Percentiles rank a stretch among this genome's conserved stretches.
Evolutionary conservation across 2,329 filamentous ascomycete genomes (phyloP).

Genomic region (Colletotrichum destructivum): DNA sequence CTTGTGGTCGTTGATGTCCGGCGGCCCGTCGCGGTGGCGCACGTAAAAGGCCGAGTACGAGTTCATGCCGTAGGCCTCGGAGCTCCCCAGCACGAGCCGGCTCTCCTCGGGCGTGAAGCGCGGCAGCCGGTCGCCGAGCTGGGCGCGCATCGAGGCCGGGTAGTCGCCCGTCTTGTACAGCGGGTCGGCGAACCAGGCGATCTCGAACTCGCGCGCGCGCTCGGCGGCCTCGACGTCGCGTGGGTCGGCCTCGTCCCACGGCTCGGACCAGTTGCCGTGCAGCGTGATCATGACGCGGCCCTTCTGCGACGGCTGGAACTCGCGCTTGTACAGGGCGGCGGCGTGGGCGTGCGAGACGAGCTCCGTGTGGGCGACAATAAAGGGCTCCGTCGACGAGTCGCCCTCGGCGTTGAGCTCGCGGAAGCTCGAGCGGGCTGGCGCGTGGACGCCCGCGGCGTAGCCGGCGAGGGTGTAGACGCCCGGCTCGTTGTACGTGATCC

Average conservation of each 20-base stretch:
- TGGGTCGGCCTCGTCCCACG: conserved; percentile 54
- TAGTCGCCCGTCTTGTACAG: conserved; percentile 57
- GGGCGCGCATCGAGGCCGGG: conserved; percentile 56
- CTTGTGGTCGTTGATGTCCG: conserved; percentile 57
- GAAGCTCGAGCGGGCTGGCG: conserved; percentile 50
- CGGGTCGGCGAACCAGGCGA: conserved; percentile 59
- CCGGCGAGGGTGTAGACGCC: conserved; percentile 53
- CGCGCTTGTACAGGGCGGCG: conserved; percentile 55
- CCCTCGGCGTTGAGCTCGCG: conserved; percentile 51
- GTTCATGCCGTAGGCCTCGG: conserved; percentile 60
- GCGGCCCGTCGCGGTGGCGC: conserved; percentile 51
- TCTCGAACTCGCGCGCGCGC: conserved; percentile 58
- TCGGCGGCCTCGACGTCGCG: conserved; percentile 55
- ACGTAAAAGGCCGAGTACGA: conserved; percentile 59
- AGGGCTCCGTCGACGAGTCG: conserved; percentile 54
- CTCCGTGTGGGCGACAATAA: conserved; percentile 57
- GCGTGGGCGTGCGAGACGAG: conserved; percentile 56
- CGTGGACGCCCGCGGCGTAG: conserved; percentile 54
- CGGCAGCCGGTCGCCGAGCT: conserved; percentile 56
- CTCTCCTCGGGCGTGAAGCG: conserved; percentile 57
- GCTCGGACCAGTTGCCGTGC: conserved; percentile 59
- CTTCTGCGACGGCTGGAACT: conserved; percentile 55
- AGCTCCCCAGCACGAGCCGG: conserved; percentile 55
- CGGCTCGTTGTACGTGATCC: conserved; percentile 62
- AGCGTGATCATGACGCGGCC: conserved; percentile 59